Evolutionary conservation across 2,329 filamentous ascomycete genomes (phyloP).

Genomic region (Colletotrichum godetiae): DNA sequence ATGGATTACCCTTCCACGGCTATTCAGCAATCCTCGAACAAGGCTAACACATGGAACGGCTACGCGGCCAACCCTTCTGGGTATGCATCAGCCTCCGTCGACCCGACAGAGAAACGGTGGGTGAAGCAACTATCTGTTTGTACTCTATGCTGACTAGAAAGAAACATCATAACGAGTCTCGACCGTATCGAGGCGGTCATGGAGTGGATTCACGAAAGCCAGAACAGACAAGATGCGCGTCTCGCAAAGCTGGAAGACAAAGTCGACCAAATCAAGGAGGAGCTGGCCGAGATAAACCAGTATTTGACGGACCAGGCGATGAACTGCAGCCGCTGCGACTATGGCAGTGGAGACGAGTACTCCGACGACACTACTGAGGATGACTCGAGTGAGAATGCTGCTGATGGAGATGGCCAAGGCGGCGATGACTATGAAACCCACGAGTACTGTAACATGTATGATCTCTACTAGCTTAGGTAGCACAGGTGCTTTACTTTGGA

Average conservation of each 20-base stretch:
- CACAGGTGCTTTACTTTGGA: neutral
- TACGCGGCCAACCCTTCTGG: neutral
- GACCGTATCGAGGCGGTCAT: neutral
- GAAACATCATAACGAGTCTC: slow-evolving; percentile 4
- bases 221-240: neutral
- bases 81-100: neutral
- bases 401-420: neutral
- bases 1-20: neutral
- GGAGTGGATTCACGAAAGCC: slow-evolving; percentile 3
- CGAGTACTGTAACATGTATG: neutral
- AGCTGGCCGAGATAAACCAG: neutral
- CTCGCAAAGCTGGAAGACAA: slow-evolving; percentile 3
- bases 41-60: neutral
- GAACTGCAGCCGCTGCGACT: neutral
- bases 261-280: neutral
- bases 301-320: neutral
- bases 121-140: neutral
- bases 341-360: neutral
- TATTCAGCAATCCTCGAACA: neutral
- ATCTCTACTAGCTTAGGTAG: neutral
- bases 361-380: neutral
- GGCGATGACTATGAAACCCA: neutral
- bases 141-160: neutral
- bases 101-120: neutral
- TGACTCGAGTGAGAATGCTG: neutral